Evolutionary conservation across 2,329 filamentous ascomycete genomes (phyloP), one percentile per base, ranked within the genome.

Genomic region (Fonsecaea monophora): DNA sequence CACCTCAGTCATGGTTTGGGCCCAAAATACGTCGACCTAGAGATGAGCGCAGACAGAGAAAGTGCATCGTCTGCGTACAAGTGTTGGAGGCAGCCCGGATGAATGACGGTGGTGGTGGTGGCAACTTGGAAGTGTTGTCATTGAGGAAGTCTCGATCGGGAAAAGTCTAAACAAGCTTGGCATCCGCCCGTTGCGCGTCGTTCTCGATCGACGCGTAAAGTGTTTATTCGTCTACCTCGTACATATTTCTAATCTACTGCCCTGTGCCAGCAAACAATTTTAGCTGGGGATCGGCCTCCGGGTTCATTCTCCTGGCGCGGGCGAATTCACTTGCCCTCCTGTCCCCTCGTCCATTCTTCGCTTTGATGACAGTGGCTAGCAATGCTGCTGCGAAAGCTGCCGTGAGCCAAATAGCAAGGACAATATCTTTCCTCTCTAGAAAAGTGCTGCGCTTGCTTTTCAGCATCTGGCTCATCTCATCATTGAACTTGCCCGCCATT

Each of bases 401-500:
- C 58, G 74, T 55, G 2, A 78, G 56, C 40, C 68, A 71, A n/a
- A 74, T 21, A 18, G 38, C 69, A 15, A 74, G 58, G 15, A 72
- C 42, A 3, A 79, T 68, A 64, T 78, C 75, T 68, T 77, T 75
- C 67, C 76, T 72, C 3, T 77, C 76, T 30, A 76, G 64, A 70
- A 82, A 82, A 18, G 73, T 68, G 40, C 77, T 75, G 62, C 78
- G 74, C 40, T 77, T 72, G 8, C 61, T 69, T 10, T 70, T 68
- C 37, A 80, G 73, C 78, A 90, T 87, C 4, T 82, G 80, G 13
- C 81, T 79, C 55, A 93, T 82, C 68, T 92, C 87, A 0, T 77
- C 79, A 68, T 97, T 90, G 13, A 97, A 79, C 35, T 86, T 84
- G 74, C 89, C 83, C 0, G 92, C 92, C 93, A 99, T 96, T 73